phyloP scores from a whole-genome alignment of 768 basidiomycete genomes.

The Aureoboletus auriporus region DNA sequence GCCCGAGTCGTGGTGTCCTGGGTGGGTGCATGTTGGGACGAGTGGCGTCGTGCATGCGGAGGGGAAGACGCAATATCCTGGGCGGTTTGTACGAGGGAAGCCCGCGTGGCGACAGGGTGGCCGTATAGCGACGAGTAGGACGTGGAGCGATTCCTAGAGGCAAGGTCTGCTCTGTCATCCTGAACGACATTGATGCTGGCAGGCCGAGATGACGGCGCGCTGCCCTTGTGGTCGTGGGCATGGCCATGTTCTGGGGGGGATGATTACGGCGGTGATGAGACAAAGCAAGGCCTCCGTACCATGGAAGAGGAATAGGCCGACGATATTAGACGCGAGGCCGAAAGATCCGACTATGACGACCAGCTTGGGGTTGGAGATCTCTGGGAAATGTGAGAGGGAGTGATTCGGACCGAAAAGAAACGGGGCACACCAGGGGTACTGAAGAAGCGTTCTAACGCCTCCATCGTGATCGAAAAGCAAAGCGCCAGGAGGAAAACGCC shows the following conservation, averaged over 20 bases:
- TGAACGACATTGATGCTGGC: conserved; percentile 33
- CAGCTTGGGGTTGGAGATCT: conserved; percentile 84
- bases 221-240: conserved; percentile 42
- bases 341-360: conserved; percentile 88
- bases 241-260: conserved; percentile 61
- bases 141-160: conserved; percentile 32
- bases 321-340: conserved; percentile 86
- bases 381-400: conserved; percentile 35
- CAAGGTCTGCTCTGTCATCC: conserved; percentile 12
- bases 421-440: conserved; percentile 58
- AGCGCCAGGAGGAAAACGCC: conserved; percentile 96
- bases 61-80: conserved; percentile 61
- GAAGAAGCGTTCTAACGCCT: conserved; percentile 91
- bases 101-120: conserved; percentile 67
- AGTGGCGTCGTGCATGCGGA: neutral
- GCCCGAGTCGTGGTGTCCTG: conserved; percentile 8
- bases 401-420: conserved; percentile 3
- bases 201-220: conserved; percentile 33
- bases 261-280: conserved; percentile 7
- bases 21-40: neutral
- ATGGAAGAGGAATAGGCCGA: conserved; percentile 93
- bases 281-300: conserved; percentile 44
- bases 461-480: conserved; percentile 92
- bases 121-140: conserved; percentile 68
- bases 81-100: conserved; percentile 76